Evolutionary conservation across 164 flowering plant species (phyloP), one percentile per base, ranked within the genome.

Genomic region (Litsea cubeba): DNA sequence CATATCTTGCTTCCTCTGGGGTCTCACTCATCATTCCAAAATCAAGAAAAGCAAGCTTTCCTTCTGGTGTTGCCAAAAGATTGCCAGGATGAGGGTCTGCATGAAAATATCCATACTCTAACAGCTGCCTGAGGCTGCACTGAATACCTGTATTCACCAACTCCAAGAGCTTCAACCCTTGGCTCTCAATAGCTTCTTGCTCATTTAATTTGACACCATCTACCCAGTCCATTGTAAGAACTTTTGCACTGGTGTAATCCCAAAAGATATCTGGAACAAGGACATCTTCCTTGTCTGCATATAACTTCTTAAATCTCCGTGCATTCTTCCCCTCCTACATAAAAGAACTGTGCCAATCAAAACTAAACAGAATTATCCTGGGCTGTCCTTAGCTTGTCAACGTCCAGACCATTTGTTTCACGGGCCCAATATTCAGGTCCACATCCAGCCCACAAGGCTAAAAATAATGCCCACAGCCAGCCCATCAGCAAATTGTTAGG

Each of bases 21-120:
- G 98, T 95, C 78, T 95, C 99, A 80, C 99, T 93, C 99, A 95
- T 95, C 99, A 95, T 95, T 58, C 99, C 99, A 83, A 95, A 95
- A 83, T 95, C 99, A 73, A 95, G 85, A 80, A 93, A 95, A 51
- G 99, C 99, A 82, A 95, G 98, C 76, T 93, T 93, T 74, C 99
- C 99, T 49, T 91, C 94, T 46, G 97, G 95, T 46, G 99, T 95
- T 20, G 99, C 98, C 78, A 95, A 82, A 23, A 95, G 97, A 85
- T 95, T 95, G 64, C 99, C 99, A 72, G 99, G 99, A 81, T 95
- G 99, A 81, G 99, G 99, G 83, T 95, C 99, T 18, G 99, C 99
- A 81, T 93, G 99, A 80, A 95, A 95, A 80, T 88, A 95, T 25
- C 98, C 99, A 77, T 89, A 91, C 83, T 95, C 99, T 71, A 95